These are phyloP conservation scores for Plantago lanceolata DNA, from an alignment of 305 asterid species.

Conservation along the genomic window DNA sequence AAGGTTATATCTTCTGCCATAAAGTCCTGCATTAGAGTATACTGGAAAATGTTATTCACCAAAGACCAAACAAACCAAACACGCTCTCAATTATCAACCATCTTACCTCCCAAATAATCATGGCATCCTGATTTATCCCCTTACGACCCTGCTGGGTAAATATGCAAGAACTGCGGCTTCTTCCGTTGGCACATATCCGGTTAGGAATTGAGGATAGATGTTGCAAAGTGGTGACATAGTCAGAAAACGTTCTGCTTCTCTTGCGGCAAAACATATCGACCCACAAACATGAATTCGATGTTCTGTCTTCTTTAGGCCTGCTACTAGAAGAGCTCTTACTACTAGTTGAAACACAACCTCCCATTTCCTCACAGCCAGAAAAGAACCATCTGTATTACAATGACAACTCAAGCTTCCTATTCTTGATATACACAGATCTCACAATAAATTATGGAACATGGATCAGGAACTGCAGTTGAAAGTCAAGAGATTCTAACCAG, in stretches of 20 bases:
- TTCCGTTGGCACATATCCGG: constrained; percentile 71
- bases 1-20: constrained; percentile 75
- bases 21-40: constrained; percentile 54
- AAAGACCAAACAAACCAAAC: constrained; percentile 2
- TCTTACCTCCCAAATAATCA: constrained; percentile 97
- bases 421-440: not conserved
- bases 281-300: constrained; percentile 57
- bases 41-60: constrained; percentile 13
- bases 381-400: no score
- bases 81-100: not conserved
- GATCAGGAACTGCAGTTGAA: not conserved
- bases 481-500: constrained; percentile 5
- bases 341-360: constrained; percentile 79
- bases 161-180: constrained; percentile 72
- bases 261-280: constrained; percentile 50
- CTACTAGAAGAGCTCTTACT: constrained; percentile 69
- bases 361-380: constrained; percentile 58
- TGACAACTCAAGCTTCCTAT: no score
- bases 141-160: constrained; percentile 97
- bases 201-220: constrained; percentile 71
- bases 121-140: constrained; percentile 95
- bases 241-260: constrained; percentile 64
- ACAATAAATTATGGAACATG: not conserved
- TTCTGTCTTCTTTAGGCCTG: constrained; percentile 59
- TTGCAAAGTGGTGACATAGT: constrained; percentile 50